Percentiles rank a stretch among this genome's conserved stretches.
phyloP scores from a whole-genome alignment of 75 land plant species.

The Larix kaempferi region DNA sequence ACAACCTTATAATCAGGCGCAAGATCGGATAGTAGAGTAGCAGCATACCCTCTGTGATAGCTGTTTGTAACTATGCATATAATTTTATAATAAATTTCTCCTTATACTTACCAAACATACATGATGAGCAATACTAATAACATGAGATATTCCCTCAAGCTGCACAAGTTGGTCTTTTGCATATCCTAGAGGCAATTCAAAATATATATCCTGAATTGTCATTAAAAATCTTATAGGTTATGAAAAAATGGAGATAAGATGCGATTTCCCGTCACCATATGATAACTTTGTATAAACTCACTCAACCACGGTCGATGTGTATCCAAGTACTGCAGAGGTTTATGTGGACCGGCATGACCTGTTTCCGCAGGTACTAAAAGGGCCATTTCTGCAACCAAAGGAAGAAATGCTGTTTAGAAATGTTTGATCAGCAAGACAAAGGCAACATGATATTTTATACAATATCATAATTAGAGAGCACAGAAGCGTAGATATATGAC shows the following conservation, averaged over 20 bases:
- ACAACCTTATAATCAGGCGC: too few species aligned
- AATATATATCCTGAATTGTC: too few species aligned
- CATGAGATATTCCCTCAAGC: too few species aligned
- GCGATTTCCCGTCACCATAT: background rate
- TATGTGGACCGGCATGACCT: background rate
- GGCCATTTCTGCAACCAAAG: constrained; percentile 7
- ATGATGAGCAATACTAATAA: too few species aligned
- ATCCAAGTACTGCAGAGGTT: constrained; percentile 5
- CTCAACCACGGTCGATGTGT: constrained; percentile 10
- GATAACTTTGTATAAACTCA: constrained; percentile 1
- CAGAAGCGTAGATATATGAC: background rate
- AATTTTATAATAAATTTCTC: too few species aligned
- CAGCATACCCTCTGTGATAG: too few species aligned
- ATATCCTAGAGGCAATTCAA: too few species aligned
- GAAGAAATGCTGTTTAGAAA: background rate
- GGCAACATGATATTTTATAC: background rate
- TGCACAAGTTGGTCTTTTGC: too few species aligned
- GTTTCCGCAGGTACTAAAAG: constrained; percentile 1
- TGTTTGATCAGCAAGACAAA: background rate
- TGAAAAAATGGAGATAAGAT: background rate
- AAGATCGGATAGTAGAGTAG: too few species aligned
- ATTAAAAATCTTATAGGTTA: background rate
- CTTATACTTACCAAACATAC: too few species aligned
- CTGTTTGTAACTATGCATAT: too few species aligned
- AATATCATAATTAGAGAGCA: background rate